Evolutionary conservation across 2,329 filamentous ascomycete genomes (phyloP), one percentile per base, ranked within the genome.

Genomic region (Cytospora piceae): DNA sequence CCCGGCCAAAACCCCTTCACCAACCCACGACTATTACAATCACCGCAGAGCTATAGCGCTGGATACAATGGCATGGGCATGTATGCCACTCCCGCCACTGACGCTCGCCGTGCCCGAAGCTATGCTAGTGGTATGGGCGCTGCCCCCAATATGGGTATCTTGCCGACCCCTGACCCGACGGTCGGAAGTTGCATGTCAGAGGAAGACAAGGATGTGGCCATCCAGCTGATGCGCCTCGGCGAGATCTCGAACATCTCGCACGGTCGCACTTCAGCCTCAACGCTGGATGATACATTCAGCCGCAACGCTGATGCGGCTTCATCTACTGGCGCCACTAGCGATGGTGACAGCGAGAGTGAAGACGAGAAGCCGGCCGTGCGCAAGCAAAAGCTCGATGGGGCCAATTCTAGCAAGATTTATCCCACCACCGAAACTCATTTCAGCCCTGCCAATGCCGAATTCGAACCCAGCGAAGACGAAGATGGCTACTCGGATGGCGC

Each of bases 141-240:
- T 11, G 72, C 68, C 22, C 65, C 73, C 15, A 71, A 68, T 68
- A 74, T 78, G 74, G 88, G 89, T 63, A 86, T 96, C 71, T 82
- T 97, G 69, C 94, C 94, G 24, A 99, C 95, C 2, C 95, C 95
- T 31, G 95, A 98, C 73, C 94, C 94, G n/a, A 99, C 95, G 15
- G 91, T 98, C 72, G 92, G 92, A 63, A 98, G 94, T 79, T 96
- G 93, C 77, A 94, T 99, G 77, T 98, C 94, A 17, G 95, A 99
- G 75, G 95, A 99, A 78, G 87, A 90, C 71, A 90, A 90, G 74
- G 95, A 99, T 78, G 95, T 98, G 68, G 95, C 95, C 65, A 90
- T 97, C 75, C 95, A 98, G 79, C 83, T 99, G 73, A 98, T 99
- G 89, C 91, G 94, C 71, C 86, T 99, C 63, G 94, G 95, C 55